Conservation (phyloP, 2,329 filamentous ascomycete species). For the Colletotrichum tropicicola region DNA sequence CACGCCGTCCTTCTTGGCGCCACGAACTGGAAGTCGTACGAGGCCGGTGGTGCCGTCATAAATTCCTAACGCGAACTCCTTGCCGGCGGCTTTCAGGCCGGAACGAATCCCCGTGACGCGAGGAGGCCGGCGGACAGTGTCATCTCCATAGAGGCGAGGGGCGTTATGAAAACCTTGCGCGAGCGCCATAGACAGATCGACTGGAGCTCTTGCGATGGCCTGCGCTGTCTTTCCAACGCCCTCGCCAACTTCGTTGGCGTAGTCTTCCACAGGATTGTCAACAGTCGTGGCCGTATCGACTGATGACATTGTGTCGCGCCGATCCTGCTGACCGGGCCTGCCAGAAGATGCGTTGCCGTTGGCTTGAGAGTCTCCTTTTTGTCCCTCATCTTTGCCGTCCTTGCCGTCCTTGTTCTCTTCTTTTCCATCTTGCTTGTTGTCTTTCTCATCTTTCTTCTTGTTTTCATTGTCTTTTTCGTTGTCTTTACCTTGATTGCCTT, state of each 20-base stretch:
- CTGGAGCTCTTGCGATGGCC: conserved; percentile 64
- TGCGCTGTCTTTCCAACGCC: conserved; percentile 60
- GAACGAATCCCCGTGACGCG: conserved; percentile 73
- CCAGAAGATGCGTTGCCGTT: conserved; percentile 3
- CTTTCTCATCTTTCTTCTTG: conserved; percentile 10
- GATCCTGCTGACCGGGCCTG: conserved; percentile 10
- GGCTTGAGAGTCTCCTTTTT: background rate
- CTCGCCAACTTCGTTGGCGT: conserved; percentile 59
- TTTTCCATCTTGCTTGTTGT: background rate
- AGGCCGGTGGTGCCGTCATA: conserved; percentile 73
- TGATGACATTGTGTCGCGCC: conserved; percentile 32
- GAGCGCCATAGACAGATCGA: conserved; percentile 68
- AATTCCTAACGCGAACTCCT: conserved; percentile 70
- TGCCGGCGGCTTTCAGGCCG: conserved; percentile 67
- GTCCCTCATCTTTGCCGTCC: background rate
- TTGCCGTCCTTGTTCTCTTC: background rate
- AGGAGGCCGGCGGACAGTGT: conserved; percentile 70
- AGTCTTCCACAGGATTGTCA: conserved; percentile 47
- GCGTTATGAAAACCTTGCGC: conserved; percentile 78
- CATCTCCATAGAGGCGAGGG: conserved; percentile 74
- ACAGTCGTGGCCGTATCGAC: conserved; percentile 29
- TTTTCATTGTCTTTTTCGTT: background rate
- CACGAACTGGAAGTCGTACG: conserved; percentile 65
- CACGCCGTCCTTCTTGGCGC: conserved; percentile 62
- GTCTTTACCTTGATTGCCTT: background rate